These are phyloP conservation scores for Eremothecium sinecaudum DNA, from an alignment of 1,139 yeast genomes.

Conservation along the genomic window DNA sequence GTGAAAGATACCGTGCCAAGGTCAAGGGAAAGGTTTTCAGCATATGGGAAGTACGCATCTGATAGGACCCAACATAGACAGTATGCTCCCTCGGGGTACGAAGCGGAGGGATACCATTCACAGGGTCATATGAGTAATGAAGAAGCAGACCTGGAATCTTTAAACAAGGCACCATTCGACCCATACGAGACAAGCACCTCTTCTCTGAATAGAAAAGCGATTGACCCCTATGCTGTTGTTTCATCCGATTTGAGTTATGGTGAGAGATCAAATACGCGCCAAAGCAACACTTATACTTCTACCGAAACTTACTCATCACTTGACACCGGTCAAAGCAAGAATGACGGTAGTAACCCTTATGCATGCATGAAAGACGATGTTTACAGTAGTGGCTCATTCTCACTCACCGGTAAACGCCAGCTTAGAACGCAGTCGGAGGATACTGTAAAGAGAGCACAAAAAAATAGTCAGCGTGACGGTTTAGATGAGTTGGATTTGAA, in stretches of 20 bases:
- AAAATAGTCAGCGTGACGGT: slow-evolving; percentile 5
- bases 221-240: background rate
- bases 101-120: slow-evolving; percentile 22
- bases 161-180: background rate
- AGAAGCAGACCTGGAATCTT: background rate
- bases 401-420: background rate
- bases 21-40: slow-evolving; percentile 52
- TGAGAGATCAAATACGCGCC: background rate
- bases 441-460: background rate
- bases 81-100: slow-evolving; percentile 40
- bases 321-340: background rate
- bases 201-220: background rate
- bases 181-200: background rate
- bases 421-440: background rate
- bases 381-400: slow-evolving; percentile 1
- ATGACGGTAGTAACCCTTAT: slow-evolving; percentile 9
- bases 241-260: no score
- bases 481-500: slow-evolving; percentile 22
- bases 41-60: slow-evolving; percentile 53
- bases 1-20: slow-evolving; percentile 35
- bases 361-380: slow-evolving; percentile 8
- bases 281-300: background rate
- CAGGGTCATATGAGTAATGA: slow-evolving; percentile 5
- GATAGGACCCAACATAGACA: slow-evolving; percentile 36
- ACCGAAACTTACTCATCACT: background rate